Base-by-base conservation (phyloP, 257 asterid genomes). In the Thymus mandschuricus region DNA sequence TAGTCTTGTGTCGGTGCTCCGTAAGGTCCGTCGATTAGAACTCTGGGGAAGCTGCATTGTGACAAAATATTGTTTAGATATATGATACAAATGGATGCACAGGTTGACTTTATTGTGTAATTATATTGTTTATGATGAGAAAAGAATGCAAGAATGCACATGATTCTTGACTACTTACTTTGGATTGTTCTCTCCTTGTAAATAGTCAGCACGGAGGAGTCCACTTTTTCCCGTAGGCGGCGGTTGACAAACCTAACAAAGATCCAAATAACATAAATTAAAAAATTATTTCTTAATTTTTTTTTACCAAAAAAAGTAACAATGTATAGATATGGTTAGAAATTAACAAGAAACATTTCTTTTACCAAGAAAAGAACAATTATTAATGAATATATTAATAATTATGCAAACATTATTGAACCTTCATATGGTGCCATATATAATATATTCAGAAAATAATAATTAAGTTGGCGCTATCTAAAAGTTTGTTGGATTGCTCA, bases 171-270 rank as follows among this genome's bases (percentile, higher is more conserved):
- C 2, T 1, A 68, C 95, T 88, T 78, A 92, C 98, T 92, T 78
- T 15, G 96, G 96, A 54, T 85, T 88, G 57, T 90, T 86, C 65
- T 88, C 96, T 77, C 89, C 96, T 75, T 87, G 92, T 75, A 86
- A 78, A 66, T 1, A 86, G 43, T 89, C 97, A 6, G 95, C 96
- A 46, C 97, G 76, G 9, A 92, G 97, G 55, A 92, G 96, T 68
- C 97, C 98, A 69, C 97, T 92, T 81, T 90, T 88, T 6, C 98
- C 98, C 8, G 77, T 88, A 1, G 88, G 82, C 34, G 97, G 96
- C 5, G 96, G 95, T 75, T 84, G 89, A 69, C 98, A 93, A 38
- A 91, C 92, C 98, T 93, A 74, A 58, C 76, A 78, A 72, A 49
- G 7, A 48, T 52, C 72, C n/a, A 31, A 4, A 30, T 2, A 3